Evolutionary conservation across 164 flowering plant species (phyloP), one percentile per base, ranked within the genome.

Genomic region (Aristolochia californica): DNA sequence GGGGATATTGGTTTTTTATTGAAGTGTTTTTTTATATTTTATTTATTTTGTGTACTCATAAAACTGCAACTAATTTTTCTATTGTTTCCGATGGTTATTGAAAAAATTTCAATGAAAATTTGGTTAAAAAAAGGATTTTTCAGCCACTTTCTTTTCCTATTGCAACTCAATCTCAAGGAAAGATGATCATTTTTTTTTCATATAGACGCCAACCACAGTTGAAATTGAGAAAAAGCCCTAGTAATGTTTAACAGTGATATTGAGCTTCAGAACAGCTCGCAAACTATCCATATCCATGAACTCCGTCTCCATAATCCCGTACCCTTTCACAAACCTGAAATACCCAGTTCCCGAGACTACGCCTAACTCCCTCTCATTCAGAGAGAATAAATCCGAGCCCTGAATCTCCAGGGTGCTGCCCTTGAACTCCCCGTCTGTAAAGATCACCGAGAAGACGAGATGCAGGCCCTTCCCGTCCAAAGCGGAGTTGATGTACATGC

Each of bases 401-500:
- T 62, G 65, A n/a, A 62, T 62, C 59, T 62, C 65, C 51, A 62
- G 49, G 25, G 58, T 53, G 58, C 65, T 62, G 18, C 65, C 65
- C 21, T 55, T 62, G 58, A 20, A 53, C 34, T 25, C 40, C 27
- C 65, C 65, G 14, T 54, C 52, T 13, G 58, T 54, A 44, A 62
- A 43, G 18, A 53, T 30, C 20, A 62, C 51, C 10, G 65, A 62
- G 53, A 62, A 62, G 11, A 54, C 52, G 18, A 62, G 57, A 26
- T 62, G 58, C 24, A 62, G 26, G 13, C 43, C 65, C 45, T 26
- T 53, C 17, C 58, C 51, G 23, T 62, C 65, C 53, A 62, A 28
- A 2, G 58, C 65, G 20, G 65, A 62, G 58, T 43, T 53, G 9
- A 54, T 34, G 55, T 59, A 59, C 54, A 63, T 30, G 15, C 60